A percentile compares a stretch with the other conserved stretches of the same genome.
Conservation (phyloP, 345 rosid species). For the Brassica incana region DNA sequence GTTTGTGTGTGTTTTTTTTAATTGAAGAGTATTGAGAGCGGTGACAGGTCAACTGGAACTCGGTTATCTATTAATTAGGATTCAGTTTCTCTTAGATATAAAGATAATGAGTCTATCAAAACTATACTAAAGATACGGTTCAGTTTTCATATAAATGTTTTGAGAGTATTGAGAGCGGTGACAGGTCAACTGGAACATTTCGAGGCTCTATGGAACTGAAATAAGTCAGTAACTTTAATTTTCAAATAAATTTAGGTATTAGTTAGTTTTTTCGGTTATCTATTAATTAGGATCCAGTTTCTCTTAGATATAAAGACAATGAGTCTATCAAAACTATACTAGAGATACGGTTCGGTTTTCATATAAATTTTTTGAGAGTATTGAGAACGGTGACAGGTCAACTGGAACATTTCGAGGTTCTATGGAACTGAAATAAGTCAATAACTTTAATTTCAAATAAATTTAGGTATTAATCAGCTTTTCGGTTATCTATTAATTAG, state of each 20-base stretch:
- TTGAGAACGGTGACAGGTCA: too few relatives aligned
- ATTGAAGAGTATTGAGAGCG: too few relatives aligned
- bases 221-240: background rate
- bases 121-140: background rate
- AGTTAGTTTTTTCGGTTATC: background rate
- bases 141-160: too few relatives aligned
- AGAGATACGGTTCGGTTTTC: background rate
- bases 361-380: too few relatives aligned
- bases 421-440: too few relatives aligned
- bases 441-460: background rate
- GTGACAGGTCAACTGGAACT: too few relatives aligned
- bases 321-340: background rate
- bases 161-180: too few relatives aligned
- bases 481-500: background rate
- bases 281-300: background rate
- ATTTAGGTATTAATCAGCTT: background rate
- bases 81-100: background rate
- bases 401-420: too few relatives aligned
- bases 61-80: background rate
- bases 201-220: background rate
- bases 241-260: background rate
- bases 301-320: background rate
- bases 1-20: too few relatives aligned
- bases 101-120: background rate
- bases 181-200: too few relatives aligned